A percentile compares a stretch with the other conserved stretches of the same genome.
Conservation (phyloP, 2,329 filamentous ascomycete species). For the Hymenoscyphus fructigenus region DNA sequence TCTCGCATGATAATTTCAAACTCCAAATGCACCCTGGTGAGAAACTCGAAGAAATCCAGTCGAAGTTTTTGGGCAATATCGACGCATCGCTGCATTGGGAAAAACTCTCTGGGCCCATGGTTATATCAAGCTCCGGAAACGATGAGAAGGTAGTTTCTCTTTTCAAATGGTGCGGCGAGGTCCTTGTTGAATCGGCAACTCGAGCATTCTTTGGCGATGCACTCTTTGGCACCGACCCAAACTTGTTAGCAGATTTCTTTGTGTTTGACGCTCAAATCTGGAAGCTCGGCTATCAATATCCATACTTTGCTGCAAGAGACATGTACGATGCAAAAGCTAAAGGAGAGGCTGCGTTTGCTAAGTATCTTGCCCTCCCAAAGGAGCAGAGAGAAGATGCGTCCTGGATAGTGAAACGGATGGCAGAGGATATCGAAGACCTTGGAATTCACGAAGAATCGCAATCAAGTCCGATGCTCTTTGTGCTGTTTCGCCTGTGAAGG, state of each 20-base stretch:
- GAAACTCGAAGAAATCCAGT: background rate
- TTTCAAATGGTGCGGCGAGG: background rate
- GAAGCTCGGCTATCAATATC: conserved; percentile 9
- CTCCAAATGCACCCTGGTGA: conserved; percentile 10
- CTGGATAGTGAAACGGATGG: background rate
- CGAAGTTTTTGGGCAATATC: background rate
- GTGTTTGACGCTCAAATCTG: conserved; percentile 9
- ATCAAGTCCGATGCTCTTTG: conserved; percentile 1
- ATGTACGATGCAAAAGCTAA: conserved; percentile 8
- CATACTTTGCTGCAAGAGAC: conserved; percentile 5
- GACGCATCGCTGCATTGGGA: background rate
- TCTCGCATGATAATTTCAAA: background rate
- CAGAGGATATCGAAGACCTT: background rate
- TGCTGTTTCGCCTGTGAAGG: conserved; percentile 8
- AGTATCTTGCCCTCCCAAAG: background rate
- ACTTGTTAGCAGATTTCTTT: conserved; percentile 5
- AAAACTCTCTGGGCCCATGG: background rate
- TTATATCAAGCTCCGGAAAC: background rate
- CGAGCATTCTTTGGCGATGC: conserved; percentile 10
- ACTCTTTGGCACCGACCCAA: background rate
- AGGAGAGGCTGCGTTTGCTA: background rate
- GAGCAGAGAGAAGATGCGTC: conserved; percentile 1
- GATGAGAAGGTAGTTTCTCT: conserved; percentile 5
- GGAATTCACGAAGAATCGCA: background rate
- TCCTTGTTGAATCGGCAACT: conserved; percentile 3